Percentiles rank a stretch among this genome's conserved stretches.
phyloP scores from a whole-genome alignment of 768 basidiomycete genomes.

The Rhodotorula sphaerocarpa region DNA sequence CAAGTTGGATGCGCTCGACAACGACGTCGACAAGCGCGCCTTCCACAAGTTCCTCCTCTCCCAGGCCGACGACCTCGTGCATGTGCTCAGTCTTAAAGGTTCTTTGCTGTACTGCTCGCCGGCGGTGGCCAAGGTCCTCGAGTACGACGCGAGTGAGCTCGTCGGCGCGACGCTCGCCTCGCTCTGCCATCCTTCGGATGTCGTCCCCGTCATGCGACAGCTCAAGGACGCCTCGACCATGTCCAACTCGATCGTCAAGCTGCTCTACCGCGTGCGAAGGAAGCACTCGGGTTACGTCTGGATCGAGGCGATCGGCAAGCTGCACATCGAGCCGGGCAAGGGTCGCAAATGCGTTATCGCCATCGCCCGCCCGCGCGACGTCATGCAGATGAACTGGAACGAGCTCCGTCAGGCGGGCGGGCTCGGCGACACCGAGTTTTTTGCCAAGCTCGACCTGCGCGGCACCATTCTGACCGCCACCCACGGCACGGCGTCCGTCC shows the following conservation, averaged over 20 bases:
- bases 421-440: slow-evolving; percentile 46
- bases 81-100: slow-evolving; percentile 86
- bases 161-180: slow-evolving; percentile 68
- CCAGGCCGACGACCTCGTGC: slow-evolving; percentile 64
- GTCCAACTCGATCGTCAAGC: slow-evolving; percentile 53
- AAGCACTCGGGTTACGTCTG: slow-evolving; percentile 67
- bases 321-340: slow-evolving; percentile 60
- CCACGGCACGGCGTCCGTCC: slow-evolving; percentile 41
- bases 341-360: slow-evolving; percentile 64
- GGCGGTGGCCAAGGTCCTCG: slow-evolving; percentile 56
- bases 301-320: slow-evolving; percentile 78
- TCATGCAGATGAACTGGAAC: slow-evolving; percentile 51
- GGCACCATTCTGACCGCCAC: slow-evolving; percentile 46
- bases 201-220: slow-evolving; percentile 84
- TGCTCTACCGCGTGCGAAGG: slow-evolving; percentile 73
- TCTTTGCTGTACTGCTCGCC: slow-evolving; percentile 87
- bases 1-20: slow-evolving; percentile 23
- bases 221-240: slow-evolving; percentile 53
- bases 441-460: slow-evolving; percentile 45
- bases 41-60: slow-evolving; percentile 47
- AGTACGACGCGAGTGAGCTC: slow-evolving; percentile 54
- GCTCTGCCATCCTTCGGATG: slow-evolving; percentile 78
- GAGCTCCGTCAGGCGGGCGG: slow-evolving; percentile 54
- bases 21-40: slow-evolving; percentile 42
- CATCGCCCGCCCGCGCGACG: slow-evolving; percentile 59